phyloP scores from a whole-genome alignment of 495 filamentous ascomycete genomes.

The Cladorrhinum samala region DNA sequence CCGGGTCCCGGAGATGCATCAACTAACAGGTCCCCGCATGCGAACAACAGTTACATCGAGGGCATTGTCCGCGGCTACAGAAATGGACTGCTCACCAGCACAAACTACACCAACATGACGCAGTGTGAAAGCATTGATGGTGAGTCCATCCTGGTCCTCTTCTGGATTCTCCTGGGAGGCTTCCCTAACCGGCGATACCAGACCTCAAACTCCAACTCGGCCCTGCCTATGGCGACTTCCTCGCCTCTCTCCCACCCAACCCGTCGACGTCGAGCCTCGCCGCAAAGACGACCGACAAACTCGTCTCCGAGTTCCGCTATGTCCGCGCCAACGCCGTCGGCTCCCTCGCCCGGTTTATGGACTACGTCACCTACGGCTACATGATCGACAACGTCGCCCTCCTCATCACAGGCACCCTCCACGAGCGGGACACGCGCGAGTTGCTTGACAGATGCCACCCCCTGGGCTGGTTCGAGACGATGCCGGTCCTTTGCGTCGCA shows the following conservation, averaged over 20 bases:
- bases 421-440: conserved; percentile 95
- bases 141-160: conserved; percentile 31
- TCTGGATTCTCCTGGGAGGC: not conserved
- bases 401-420: conserved; percentile 94
- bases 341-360: conserved; percentile 85
- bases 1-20: not conserved
- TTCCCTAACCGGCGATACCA: conserved; percentile 35
- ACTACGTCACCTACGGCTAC: conserved; percentile 97
- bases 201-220: conserved; percentile 97
- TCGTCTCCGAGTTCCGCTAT: conserved; percentile 96
- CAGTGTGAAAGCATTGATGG: conserved; percentile 99
- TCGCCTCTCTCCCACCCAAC: conserved; percentile 88
- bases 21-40: conserved; percentile 24
- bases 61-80: conserved; percentile 95
- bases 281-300: conserved; percentile 92
- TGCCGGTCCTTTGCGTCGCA: conserved; percentile 95
- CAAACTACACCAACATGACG: conserved; percentile 91
- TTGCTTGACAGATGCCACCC: conserved; percentile 94
- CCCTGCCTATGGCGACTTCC: conserved; percentile 95
- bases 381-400: conserved; percentile 99
- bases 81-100: conserved; percentile 81
- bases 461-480: conserved; percentile 96
- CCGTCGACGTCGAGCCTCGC: conserved; percentile 94
- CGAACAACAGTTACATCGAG: conserved; percentile 70
- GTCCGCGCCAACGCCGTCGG: conserved; percentile 87